A percentile compares a stretch with the other conserved stretches of the same genome.
These are phyloP conservation scores for Thalia dealbata DNA, from an alignment of 176 grass and related monocot species.

Conservation along the genomic window DNA sequence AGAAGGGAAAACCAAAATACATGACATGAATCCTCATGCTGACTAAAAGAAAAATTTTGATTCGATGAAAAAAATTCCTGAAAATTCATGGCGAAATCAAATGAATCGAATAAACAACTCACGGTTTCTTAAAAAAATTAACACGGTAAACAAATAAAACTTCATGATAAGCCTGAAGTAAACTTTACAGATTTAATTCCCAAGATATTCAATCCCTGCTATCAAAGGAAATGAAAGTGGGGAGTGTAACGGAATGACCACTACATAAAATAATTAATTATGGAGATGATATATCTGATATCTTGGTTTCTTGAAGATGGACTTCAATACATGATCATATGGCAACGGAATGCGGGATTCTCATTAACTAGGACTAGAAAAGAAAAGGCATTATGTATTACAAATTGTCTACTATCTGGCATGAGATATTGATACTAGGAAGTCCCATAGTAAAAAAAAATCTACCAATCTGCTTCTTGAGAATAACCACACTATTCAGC, in stretches of 20 bases:
- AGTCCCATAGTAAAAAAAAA: background rate
- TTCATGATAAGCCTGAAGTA: background rate
- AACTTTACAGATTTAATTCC: background rate
- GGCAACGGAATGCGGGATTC: background rate
- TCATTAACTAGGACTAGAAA: background rate
- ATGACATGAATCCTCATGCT: too few species aligned
- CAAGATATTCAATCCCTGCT: background rate
- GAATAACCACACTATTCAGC: too few species aligned
- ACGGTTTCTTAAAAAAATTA: too few species aligned
- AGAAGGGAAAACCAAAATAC: too few species aligned
- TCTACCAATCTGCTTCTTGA: too few species aligned
- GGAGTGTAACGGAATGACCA: background rate
- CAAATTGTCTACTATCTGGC: background rate
- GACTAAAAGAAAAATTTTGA: too few species aligned
- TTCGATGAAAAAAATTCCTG: too few species aligned
- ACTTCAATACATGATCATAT: background rate
- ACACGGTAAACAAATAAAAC: too few species aligned
- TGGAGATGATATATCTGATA: background rate
- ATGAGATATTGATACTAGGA: background rate
- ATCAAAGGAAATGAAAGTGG: background rate
- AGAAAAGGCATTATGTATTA: background rate
- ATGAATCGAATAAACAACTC: too few species aligned
- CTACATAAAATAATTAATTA: background rate
- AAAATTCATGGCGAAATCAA: too few species aligned
- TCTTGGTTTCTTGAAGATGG: background rate